Evolutionary conservation across 2,329 filamentous ascomycete species (phyloP).

Genomic region (Penicillium sp.): DNA sequence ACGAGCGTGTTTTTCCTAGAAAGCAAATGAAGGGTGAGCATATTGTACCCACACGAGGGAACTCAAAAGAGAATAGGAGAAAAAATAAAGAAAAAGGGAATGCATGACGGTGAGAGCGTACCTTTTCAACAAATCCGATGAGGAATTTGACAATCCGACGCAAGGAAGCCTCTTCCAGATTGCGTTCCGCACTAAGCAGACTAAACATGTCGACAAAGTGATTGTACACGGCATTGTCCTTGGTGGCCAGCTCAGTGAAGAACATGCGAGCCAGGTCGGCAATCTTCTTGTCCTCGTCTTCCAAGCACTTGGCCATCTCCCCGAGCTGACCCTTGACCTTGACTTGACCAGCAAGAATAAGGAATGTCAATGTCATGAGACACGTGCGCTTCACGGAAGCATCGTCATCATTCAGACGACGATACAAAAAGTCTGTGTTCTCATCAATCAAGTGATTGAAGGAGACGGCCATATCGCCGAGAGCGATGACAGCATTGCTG

Average conservation of each 20-base stretch:
- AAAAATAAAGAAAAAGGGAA: background rate
- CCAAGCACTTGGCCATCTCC: conserved; percentile 98
- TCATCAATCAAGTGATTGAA: conserved; percentile 99
- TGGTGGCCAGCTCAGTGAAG: conserved; percentile 93
- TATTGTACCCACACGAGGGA: conserved; percentile 1
- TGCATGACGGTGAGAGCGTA: conserved; percentile 37
- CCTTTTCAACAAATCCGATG: conserved; percentile 95
- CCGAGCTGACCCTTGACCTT: conserved; percentile 98
- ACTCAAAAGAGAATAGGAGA: background rate
- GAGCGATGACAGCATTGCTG: conserved; percentile 91
- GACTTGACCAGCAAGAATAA: conserved; percentile 94
- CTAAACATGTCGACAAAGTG: conserved; percentile 99
- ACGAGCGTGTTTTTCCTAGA: conserved; percentile 90
- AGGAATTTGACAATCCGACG: conserved; percentile 85
- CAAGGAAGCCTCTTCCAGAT: conserved; percentile 78
- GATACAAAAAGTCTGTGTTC: conserved; percentile 96
- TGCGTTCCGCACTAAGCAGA: conserved; percentile 73
- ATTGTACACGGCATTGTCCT: conserved; percentile 98
- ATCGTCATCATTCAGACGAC: conserved; percentile 81
- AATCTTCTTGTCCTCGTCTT: conserved; percentile 91
- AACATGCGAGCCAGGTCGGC: conserved; percentile 95
- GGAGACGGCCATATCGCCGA: conserved; percentile 98
- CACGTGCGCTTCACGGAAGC: conserved; percentile 92
- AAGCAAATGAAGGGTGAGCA: background rate
- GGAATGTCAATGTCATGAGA: conserved; percentile 95